These are phyloP conservation scores for Pelargonium cotyledonis DNA, from an alignment of 441 rosid genomes.

Conservation along the genomic window DNA sequence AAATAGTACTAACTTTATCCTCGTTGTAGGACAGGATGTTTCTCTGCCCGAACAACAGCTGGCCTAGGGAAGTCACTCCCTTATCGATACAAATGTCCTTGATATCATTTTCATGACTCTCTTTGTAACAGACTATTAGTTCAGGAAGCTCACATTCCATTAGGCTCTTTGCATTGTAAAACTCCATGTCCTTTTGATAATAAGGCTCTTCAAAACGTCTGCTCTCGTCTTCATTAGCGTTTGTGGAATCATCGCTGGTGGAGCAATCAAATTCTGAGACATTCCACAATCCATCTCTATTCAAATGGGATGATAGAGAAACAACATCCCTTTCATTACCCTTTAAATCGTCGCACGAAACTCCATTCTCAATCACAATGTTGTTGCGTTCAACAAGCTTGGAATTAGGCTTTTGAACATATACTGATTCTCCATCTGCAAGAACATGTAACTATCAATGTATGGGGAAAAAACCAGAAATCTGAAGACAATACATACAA, in stretches of 20 bases:
- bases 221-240: background rate
- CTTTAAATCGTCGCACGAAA: background rate
- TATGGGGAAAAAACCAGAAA: no score
- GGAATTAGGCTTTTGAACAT: background rate
- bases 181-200: background rate
- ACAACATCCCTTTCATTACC: background rate
- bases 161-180: no score
- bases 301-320: background rate
- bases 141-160: background rate
- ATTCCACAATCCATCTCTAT: conserved; percentile 1
- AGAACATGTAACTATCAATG: background rate
- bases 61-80: background rate
- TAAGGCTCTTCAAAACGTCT: background rate
- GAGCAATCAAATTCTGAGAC: conserved; percentile 6
- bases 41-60: background rate
- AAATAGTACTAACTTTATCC: background rate
- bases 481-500: background rate
- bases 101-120: background rate
- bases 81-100: conserved; percentile 5
- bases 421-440: background rate
- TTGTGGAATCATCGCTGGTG: conserved; percentile 1
- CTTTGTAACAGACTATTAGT: background rate
- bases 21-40: background rate
- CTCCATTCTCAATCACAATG: background rate
- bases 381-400: background rate